phyloP scores from a whole-genome alignment of 2,329 filamentous ascomycete genomes.

The Nemania diffusa region DNA sequence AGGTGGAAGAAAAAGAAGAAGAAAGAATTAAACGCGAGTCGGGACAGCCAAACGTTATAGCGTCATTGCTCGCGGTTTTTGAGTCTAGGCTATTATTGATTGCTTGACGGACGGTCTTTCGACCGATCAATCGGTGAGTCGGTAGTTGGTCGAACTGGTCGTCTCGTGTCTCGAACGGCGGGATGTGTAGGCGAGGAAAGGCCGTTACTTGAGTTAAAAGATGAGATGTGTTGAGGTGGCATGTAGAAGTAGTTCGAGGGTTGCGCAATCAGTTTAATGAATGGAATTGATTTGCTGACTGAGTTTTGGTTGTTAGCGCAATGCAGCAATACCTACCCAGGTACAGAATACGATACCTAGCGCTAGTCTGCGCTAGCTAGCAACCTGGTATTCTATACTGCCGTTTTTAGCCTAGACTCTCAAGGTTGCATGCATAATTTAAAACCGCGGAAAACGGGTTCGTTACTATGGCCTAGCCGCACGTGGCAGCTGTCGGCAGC shows the following conservation, averaged over 20 bases:
- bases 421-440: too few species aligned
- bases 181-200: slow-evolving; percentile 3
- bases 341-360: neutral
- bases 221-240: slow-evolving; percentile 6
- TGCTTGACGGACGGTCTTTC: slow-evolving; percentile 1
- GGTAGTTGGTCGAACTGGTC: neutral
- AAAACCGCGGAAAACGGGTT: too few species aligned
- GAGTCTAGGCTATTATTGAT: slow-evolving; percentile 15
- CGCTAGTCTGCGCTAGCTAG: neutral
- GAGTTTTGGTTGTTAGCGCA: slow-evolving; percentile 13
- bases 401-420: too few species aligned
- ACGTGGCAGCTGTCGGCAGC: too few species aligned
- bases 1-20: slow-evolving; percentile 35
- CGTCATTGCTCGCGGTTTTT: slow-evolving; percentile 42
- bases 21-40: slow-evolving; percentile 37
- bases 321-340: slow-evolving; percentile 15
- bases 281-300: slow-evolving; percentile 12
- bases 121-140: slow-evolving; percentile 1
- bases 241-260: slow-evolving; percentile 5
- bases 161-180: neutral
- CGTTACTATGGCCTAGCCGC: too few species aligned
- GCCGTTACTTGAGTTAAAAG: neutral
- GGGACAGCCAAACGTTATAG: slow-evolving; percentile 38
- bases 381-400: neutral
- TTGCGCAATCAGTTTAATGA: slow-evolving; percentile 15